Evolutionary conservation across 2,329 filamentous ascomycete species (phyloP).

Genomic region (Paramyrothecium sp.): DNA sequence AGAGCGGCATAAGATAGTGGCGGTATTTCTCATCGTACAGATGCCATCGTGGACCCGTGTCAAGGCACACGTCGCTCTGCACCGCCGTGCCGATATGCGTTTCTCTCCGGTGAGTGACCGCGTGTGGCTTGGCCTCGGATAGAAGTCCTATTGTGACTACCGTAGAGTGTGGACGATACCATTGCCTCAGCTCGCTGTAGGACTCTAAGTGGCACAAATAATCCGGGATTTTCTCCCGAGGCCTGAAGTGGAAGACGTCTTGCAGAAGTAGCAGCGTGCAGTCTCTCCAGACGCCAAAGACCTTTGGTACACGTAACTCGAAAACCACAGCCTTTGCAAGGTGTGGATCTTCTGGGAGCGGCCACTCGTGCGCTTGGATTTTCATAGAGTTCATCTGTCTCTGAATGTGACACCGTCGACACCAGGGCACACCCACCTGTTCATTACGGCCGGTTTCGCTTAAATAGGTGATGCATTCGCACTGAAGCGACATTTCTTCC

Average conservation of each 20-base stretch:
- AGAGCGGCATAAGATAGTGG: slow-evolving; percentile 12
- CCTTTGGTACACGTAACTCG: slow-evolving; percentile 42
- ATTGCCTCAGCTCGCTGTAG: neutral
- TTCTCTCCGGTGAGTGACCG: neutral
- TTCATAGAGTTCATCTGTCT: slow-evolving; percentile 28
- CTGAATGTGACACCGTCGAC: neutral
- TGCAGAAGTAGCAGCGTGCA: slow-evolving; percentile 36
- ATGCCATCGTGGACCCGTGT: slow-evolving; percentile 40
- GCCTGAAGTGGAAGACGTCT: slow-evolving; percentile 27
- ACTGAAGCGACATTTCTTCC: neutral
- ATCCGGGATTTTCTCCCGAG: neutral
- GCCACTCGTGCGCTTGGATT: slow-evolving; percentile 57
- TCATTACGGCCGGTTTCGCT: neutral
- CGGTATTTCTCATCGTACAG: slow-evolving; percentile 31
- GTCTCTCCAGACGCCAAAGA: slow-evolving; percentile 47
- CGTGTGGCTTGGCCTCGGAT: neutral
- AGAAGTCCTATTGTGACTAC: neutral
- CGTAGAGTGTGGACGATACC: neutral
- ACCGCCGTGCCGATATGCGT: neutral
- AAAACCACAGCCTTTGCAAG: slow-evolving; percentile 48
- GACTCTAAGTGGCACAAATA: neutral
- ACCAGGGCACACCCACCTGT: neutral
- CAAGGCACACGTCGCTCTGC: neutral
- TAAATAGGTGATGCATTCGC: neutral
- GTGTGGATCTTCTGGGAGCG: slow-evolving; percentile 35